Evolutionary conservation across 371 early-diverging fungal species (phyloP).

Genomic region (Actinomucor elegans): DNA sequence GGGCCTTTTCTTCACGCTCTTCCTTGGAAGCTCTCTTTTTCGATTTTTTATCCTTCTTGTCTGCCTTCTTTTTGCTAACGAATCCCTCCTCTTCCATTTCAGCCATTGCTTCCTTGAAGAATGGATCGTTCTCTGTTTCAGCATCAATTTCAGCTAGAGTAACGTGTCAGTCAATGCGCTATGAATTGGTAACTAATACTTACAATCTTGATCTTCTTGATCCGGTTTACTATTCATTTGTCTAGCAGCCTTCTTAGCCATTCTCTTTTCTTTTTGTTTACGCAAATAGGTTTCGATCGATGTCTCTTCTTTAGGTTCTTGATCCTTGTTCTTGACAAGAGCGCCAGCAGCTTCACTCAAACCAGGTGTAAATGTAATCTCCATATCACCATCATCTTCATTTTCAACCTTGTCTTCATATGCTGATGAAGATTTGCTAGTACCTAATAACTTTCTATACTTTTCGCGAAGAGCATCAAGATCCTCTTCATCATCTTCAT

Average conservation of each 20-base stretch:
- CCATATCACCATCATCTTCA: conserved; percentile 80
- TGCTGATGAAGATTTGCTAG: conserved; percentile 23
- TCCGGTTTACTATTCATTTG: conserved; percentile 28
- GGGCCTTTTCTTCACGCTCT: conserved; percentile 59
- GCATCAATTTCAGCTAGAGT: conserved; percentile 51
- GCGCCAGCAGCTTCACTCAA: conserved; percentile 72
- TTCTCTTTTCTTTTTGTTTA: conserved; percentile 80
- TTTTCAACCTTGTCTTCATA: conserved; percentile 50
- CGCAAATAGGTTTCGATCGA: conserved; percentile 84
- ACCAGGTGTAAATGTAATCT: conserved; percentile 95
- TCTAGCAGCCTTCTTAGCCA: conserved; percentile 59
- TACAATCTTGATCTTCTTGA: conserved; percentile 37
- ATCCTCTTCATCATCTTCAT: conserved; percentile 64
- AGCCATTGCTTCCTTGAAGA: conserved; percentile 65
- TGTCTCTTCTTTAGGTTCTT: conserved; percentile 32
- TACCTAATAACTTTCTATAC: conserved; percentile 65
- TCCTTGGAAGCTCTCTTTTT: conserved; percentile 60
- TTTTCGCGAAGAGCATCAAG: conserved; percentile 57
- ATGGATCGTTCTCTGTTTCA: conserved; percentile 65
- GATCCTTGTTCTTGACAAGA: conserved; percentile 52
- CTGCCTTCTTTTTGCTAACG: conserved; percentile 29
- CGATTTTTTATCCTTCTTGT: conserved; percentile 36
- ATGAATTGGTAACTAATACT: background rate
- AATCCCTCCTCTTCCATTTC: conserved; percentile 42
- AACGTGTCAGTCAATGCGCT: background rate